phyloP scores from a whole-genome alignment of 805 yeast genomes.

The Metschnikowia similis region DNA sequence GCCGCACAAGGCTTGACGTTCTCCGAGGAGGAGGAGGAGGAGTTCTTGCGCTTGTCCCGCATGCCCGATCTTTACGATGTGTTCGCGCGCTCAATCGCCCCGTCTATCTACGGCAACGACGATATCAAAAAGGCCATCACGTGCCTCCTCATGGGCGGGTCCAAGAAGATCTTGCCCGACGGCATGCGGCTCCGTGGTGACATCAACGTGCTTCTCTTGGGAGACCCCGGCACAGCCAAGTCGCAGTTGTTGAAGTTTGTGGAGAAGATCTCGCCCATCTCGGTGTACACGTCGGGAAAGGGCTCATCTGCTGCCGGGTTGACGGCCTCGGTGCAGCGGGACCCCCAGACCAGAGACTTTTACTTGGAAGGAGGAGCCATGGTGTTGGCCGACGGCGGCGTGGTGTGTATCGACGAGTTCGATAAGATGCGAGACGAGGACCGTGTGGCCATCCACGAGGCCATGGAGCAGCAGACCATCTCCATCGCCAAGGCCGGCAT shows the following conservation, averaged over 20 bases:
- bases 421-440: conserved; percentile 99
- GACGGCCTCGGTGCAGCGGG: conserved; percentile 96
- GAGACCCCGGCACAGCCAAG: conserved; percentile 99
- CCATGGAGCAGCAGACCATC: conserved; percentile 99
- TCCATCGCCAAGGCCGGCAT: conserved; percentile 99
- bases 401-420: conserved; percentile 97
- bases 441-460: conserved; percentile 98
- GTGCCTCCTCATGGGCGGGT: conserved; percentile 90
- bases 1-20: conserved; percentile 58
- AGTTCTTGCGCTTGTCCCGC: conserved; percentile 74
- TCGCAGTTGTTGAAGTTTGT: conserved; percentile 94
- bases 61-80: conserved; percentile 80
- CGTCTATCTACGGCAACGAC: conserved; percentile 89
- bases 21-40: conserved; percentile 92
- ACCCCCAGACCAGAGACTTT: conserved; percentile 81
- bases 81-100: conserved; percentile 89
- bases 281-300: conserved; percentile 96
- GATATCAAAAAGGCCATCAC: conserved; percentile 94
- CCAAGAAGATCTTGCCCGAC: conserved; percentile 87
- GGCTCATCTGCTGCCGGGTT: conserved; percentile 99
- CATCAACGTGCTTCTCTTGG: conserved; percentile 84
- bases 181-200: conserved; percentile 97
- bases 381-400: conserved; percentile 99
- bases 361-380: conserved; percentile 98
- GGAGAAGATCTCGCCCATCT: conserved; percentile 89